Base-by-base conservation (phyloP, 2,329 filamentous ascomycete genomes). In the Botrytis galanthina region DNA sequence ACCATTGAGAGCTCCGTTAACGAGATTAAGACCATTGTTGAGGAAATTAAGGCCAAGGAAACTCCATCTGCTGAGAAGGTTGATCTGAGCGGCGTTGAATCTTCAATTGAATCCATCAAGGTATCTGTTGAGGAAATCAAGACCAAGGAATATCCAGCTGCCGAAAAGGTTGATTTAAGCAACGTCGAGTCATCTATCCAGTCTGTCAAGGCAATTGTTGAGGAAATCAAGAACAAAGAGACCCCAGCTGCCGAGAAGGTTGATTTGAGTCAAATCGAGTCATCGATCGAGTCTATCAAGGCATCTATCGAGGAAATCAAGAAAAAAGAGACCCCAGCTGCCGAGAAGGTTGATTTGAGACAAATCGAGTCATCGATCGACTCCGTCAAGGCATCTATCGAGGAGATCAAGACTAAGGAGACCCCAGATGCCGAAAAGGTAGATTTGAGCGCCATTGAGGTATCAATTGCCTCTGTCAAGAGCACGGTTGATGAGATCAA, bases 121-220 rank as follows among this genome's bases (percentile, higher is more conserved):
- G 61, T 26, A 48, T 72, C 73, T 26, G 62, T 78, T 8, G 66
- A 68, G n/a, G 76, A 78, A 37, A 76, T 78, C 32, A 79, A 78
- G 68, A 54, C 74, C 4, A 73, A 74, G 22, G 73, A 75, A 35
- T 22, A 39, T 32, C 73, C 75, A 18, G 67, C 39, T 32, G 57
- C 70, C 4, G 70, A 76, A 4, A 73, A 73, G 37, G 62, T 75
- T 14, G 76, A 78, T 63, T 39, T 77, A 7, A 59, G 72, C 10
- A 14, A 37, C 18, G 4, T 77, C 3, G 74, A 77, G 14, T 14
- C 60, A 14, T 74, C 69, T 1, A 37, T 71, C 22, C 32, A 35
- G 0, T 62, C 73, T 12, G 42, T 76, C 37, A 68, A 75, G 37
- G 7, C 29, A 26, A 44, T 44, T 18, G 18, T 77, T 0, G 66